Conservation (phyloP, 208 protist genomes). For the Leishmania major region DNA sequence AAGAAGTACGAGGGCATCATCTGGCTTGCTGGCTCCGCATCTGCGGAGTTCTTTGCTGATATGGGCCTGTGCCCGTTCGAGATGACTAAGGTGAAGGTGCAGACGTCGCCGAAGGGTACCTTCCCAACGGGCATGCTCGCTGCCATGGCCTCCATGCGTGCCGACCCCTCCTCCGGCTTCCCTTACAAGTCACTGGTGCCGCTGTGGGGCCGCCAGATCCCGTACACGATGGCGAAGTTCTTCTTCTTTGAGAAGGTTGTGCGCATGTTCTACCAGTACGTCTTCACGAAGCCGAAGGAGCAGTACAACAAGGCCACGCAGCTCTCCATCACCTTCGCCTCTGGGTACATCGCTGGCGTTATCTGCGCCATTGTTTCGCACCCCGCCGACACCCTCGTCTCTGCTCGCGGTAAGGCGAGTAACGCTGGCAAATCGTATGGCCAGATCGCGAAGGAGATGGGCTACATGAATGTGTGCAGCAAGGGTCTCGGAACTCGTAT, state of each 20-base stretch:
- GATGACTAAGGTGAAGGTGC: slow-evolving; percentile 93
- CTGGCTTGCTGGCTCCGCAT: slow-evolving; percentile 92
- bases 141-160: slow-evolving; percentile 72
- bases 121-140: slow-evolving; percentile 78
- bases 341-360: slow-evolving; percentile 95
- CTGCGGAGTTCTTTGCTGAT: slow-evolving; percentile 97
- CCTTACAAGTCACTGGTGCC: slow-evolving; percentile 90
- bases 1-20: slow-evolving; percentile 76
- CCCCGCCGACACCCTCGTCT: slow-evolving; percentile 94
- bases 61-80: slow-evolving; percentile 96
- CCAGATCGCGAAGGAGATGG: slow-evolving; percentile 87
- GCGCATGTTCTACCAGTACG: slow-evolving; percentile 86
- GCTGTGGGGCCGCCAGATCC: slow-evolving; percentile 95
- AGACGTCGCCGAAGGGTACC: slow-evolving; percentile 84
- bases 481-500: slow-evolving; percentile 94
- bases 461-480: slow-evolving; percentile 83
- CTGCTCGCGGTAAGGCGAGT: slow-evolving; percentile 87
- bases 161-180: slow-evolving; percentile 78
- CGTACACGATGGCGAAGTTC: slow-evolving; percentile 97
- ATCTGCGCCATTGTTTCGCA: slow-evolving; percentile 96
- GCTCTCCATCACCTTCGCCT: slow-evolving; percentile 91
- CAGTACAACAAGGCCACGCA: slow-evolving; percentile 90
- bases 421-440: slow-evolving; percentile 79
- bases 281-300: slow-evolving; percentile 86
- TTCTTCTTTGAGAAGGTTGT: slow-evolving; percentile 92